Base-by-base conservation (phyloP, 805 yeast genomes). In the Cyberlindnera nakhonratchasimensis region DNA sequence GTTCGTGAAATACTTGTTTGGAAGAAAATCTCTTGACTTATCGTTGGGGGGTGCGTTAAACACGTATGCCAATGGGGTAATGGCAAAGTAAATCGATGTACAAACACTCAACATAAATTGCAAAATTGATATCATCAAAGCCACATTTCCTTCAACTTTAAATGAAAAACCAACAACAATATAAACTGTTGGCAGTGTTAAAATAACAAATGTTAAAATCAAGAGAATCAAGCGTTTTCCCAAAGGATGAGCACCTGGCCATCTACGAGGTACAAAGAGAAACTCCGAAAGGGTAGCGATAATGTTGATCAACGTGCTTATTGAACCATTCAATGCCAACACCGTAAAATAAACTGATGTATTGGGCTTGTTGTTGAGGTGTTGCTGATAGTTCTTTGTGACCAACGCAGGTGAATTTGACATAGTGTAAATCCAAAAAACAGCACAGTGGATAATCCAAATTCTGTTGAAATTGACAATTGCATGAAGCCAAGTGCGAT, bases 341-440 rank as follows among this genome's bases (percentile, higher is more conserved):
- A 79, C 74, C 0, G 88, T 68, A 18, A 82, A 56, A 14, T 69
- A 67, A 1, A 79, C 70, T 42, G 80, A 80, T 3, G 61, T 45
- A 1, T 81, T 69, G 1, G 96, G 95, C 24, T 73, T 74, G 56
- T 77, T 81, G 53, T 84, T 74, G 34, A 69, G 50, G 6, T 67
- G 57, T 29, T 75, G 78, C 38, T 66, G 66, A 55, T 82, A 84
- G 40, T 75, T 64, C 29, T 64, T 63, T 0, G 88, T 81, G 59
- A 82, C 86, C 22, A 86, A 65, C 0, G 85, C 73, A 1, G 86
- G 80, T 0, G 89, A 69, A 57, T 86, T 84, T 57, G 74, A 75
- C 33, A 81, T 59, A 0, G 89, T 82, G 56, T 79, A 86, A 43
- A 79, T 76, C 96, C 96, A 86, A 59, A 83, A 86, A 25, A 79